Evolutionary conservation across 371 early-diverging fungal genomes (phyloP), one percentile per base, ranked within the genome.

Genomic region (Fennellomyces sp.): DNA sequence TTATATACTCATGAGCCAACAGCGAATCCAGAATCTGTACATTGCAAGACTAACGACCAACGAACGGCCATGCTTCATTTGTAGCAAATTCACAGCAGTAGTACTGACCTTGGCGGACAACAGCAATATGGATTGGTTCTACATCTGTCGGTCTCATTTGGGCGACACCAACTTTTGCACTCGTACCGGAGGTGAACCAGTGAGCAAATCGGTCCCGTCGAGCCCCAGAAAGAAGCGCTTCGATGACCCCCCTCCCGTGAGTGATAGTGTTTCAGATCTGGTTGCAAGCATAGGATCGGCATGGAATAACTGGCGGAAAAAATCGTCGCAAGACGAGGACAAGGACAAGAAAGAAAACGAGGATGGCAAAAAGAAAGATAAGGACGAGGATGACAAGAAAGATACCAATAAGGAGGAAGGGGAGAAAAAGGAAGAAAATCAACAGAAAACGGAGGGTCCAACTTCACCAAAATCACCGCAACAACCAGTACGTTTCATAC

Each of bases 41-140:
- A n/a, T 80, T 38, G 80, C 82, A 25, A 72, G 77, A 41, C 63
- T 80, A n/a, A 73, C 80, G 1, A 65, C 81, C 6, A 65, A 74
- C 26, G 86, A 86, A 36, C 74, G 86, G 28, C 79, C 86, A 19
- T 86, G 86, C 63, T 86, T 74, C 68, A 73, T 86, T 13, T 86
- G 86, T 47, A 79, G 69, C 69, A 83, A 81, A 56, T 81, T 83
- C 53, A 80, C 84, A 1, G 61, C 66, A 6, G 83, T 76, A 8
- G 86, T 86, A 15, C 47, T 86, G 55, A 81, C 80, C 5, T 77
- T 75, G 33, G 81, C 83, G 10, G 81, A 83, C 35, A 70, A 70
- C 56, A 74, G 72, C 48, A 82, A 82, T 31, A 63, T 65, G 29
- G 86, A 86, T 61, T 86, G 83, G 84, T 86, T 86, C 56, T 82